Evolutionary conservation across 768 basidiomycete species (phyloP).

Genomic region (Tylopilus intermedius): DNA sequence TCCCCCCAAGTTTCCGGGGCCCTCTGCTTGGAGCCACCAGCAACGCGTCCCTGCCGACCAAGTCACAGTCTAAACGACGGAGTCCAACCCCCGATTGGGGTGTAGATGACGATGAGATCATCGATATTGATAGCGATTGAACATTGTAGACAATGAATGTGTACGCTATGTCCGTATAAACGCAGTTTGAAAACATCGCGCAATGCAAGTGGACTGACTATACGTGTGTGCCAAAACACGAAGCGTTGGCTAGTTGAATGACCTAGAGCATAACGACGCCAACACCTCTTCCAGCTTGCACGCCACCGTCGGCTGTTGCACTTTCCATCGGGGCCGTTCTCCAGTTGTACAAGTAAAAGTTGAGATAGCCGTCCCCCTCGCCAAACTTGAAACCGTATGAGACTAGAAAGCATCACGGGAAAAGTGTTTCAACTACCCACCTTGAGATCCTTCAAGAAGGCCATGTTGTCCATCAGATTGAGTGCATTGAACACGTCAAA

Average conservation of each 20-base stretch:
- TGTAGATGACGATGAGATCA: constrained; percentile 79
- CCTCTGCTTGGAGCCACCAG: too few relatives aligned
- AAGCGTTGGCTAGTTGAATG: neutral
- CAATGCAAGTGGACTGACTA: neutral
- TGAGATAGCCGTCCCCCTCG: constrained; percentile 84
- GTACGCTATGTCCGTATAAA: constrained; percentile 10
- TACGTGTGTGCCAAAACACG: neutral
- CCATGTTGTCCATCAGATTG: constrained; percentile 89
- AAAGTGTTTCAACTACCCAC: constrained; percentile 34
- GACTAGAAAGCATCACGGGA: neutral
- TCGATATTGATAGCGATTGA: constrained; percentile 81
- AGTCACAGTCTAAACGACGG: constrained; percentile 22
- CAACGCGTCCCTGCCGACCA: too few relatives aligned
- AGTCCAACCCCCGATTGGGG: constrained; percentile 80
- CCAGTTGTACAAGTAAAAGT: constrained; percentile 96
- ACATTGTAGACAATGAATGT: constrained; percentile 3
- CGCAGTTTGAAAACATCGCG: neutral
- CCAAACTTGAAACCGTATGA: constrained; percentile 61
- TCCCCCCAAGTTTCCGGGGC: constrained; percentile 29
- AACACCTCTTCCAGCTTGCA: constrained; percentile 69
- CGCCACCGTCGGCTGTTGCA: constrained; percentile 44
- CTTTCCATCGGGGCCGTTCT: constrained; percentile 78
- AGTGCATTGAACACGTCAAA: constrained; percentile 98
- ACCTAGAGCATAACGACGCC: constrained; percentile 90
- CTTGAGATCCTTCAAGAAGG: constrained; percentile 79